phyloP scores from a whole-genome alignment of 2,329 filamentous ascomycete genomes.

The Bisporella sp. region DNA sequence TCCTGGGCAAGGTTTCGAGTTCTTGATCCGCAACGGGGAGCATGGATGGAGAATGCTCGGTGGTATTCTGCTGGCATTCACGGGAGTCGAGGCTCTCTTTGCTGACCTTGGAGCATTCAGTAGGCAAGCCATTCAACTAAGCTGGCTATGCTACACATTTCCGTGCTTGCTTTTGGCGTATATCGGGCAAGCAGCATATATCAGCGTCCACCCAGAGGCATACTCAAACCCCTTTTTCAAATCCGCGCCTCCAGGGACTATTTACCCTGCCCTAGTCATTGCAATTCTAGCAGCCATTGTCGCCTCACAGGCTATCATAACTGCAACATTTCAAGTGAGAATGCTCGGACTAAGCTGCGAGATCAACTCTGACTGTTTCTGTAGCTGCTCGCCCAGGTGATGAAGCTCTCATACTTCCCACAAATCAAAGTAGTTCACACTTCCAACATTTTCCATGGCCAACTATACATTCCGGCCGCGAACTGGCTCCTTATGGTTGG shows the following conservation, averaged over 20 bases:
- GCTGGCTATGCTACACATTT: conserved; percentile 61
- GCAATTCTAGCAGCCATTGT: conserved; percentile 69
- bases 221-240: conserved; percentile 71
- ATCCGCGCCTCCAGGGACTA: conserved; percentile 56
- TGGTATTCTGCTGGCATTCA: conserved; percentile 66
- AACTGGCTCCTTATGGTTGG: conserved; percentile 74
- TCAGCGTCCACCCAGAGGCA: conserved; percentile 49
- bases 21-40: conserved; percentile 49
- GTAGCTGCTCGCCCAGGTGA: conserved; percentile 59
- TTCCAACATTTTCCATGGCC: conserved; percentile 61
- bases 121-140: conserved; percentile 61
- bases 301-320: conserved; percentile 73
- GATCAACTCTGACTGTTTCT: not conserved
- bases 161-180: conserved; percentile 49
- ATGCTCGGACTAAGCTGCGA: not conserved
- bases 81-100: conserved; percentile 70
- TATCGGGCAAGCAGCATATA: conserved; percentile 64
- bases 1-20: conserved; percentile 52
- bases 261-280: conserved; percentile 62
- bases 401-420: conserved; percentile 68
- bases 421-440: conserved; percentile 69
- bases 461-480: conserved; percentile 66
- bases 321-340: conserved; percentile 58
- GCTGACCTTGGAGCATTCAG: conserved; percentile 72
- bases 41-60: conserved; percentile 57